phyloP scores from a whole-genome alignment of 164 flowering plant genomes.

The Houttuynia cordata region DNA sequence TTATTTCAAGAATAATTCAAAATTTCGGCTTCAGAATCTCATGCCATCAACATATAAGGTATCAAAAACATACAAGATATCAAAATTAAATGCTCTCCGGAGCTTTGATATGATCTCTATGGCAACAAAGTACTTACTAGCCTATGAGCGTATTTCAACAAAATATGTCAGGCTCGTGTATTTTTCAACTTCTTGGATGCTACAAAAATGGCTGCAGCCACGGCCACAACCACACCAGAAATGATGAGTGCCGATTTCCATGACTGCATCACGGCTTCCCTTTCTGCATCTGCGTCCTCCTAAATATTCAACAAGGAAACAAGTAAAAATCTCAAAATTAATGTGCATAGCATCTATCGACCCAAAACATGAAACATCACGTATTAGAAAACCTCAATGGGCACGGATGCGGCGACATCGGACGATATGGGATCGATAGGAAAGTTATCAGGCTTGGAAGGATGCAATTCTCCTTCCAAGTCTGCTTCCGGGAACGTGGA shows the following conservation, averaged over 20 bases:
- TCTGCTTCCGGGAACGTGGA: neutral
- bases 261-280: neutral
- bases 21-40: neutral
- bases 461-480: neutral
- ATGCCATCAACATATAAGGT: neutral
- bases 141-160: neutral
- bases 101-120: neutral
- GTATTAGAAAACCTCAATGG: neutral
- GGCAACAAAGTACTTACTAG: neutral
- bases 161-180: neutral
- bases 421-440: neutral
- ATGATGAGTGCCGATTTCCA: slow-evolving; percentile 4
- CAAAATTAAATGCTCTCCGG: neutral
- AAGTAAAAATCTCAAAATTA: neutral
- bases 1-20: too few species aligned
- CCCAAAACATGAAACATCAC: neutral
- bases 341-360: neutral
- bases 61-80: too few species aligned
- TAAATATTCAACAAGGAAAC: neutral
- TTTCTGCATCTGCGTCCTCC: neutral
- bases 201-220: slow-evolving; percentile 5
- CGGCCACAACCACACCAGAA: slow-evolving; percentile 4
- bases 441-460: neutral
- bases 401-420: neutral
- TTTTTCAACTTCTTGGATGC: slow-evolving; percentile 5